Base-by-base conservation (phyloP, 805 yeast species). In the Ogataea paradorogensis region DNA sequence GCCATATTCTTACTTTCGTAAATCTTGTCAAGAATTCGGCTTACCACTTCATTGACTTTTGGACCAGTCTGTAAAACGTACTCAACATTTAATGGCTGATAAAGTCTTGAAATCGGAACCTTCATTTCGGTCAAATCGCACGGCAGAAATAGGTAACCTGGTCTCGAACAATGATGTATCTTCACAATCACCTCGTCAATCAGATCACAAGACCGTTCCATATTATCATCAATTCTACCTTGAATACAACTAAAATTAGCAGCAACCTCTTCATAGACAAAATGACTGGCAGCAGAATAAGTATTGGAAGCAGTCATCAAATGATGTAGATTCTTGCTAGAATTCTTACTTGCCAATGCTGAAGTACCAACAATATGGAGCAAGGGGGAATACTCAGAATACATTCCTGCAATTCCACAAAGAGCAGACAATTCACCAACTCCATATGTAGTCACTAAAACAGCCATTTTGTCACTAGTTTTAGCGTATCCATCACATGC, bases 61-160 rank as follows among this genome's bases (percentile, higher is more conserved):
- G 43, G 48, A 9, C 47, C 10, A 29, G 53, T 56, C 0, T 16
- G 6, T 2, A 58, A 46, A 4, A 47, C 48, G 23, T 52, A 47
- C 4, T 29, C 27, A 23, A 71, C 42, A 9, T 47, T 25, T 21
- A 62, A 40, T 6, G 55, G 69, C 5, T 46, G 48, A 7, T 56
- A 45, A 28, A 80, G 63, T 36, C 66, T 60, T 2, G 42, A 31
- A n/a, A 63, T 45, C 8, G 66, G 62, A 45, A 78, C 67, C 13
- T 51, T 33, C 85, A 58, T 80, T 79, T 61, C 65, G 7, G 80
- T 70, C 50, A 85, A 58, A 58, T 89, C 93, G 32, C 75, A 66
- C 1, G 96, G 96, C 33, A 90, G 63, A 56, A 79, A 87, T 32
- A 90, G 59, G 54, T 85, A 88, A 6, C 95, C 96, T 0, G 97